Evolutionary conservation across 176 grass and related monocot species (phyloP), one percentile per base, ranked within the genome.

Genomic region (Lolium multiflorum): DNA sequence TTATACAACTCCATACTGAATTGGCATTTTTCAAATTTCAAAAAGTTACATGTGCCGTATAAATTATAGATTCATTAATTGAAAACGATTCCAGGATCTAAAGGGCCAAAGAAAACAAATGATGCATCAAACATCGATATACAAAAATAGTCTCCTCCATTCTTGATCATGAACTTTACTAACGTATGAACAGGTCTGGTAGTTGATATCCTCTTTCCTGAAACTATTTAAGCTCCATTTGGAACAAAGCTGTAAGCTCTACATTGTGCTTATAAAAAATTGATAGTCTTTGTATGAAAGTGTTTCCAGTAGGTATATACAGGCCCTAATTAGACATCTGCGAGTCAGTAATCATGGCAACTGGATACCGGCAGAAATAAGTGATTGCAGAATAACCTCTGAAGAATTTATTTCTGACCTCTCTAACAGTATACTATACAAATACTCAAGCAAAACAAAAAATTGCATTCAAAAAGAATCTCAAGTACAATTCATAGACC

Each of bases 381-480:
- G 3, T 35, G 13, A 52, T 3, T 28, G 16, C n/a, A 25, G 16
- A 46, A 59, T 44, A 71, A 20, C 47, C 5, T 12, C 44, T 15
- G 35, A 65, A 82, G 37, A 68, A 37, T 66, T 38, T n/a, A 55
- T 82, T 24, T 21, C 22, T 2, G 21, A 76, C 65, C 47, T 80
- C 77, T 81, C 73, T 11, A 51, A 26, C 22, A 26, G 73, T 54
- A 80, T 84, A 35, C 1, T 35, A 38, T 61, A 69, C 75, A 87
- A 44, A 55, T 51, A 44, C 41, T 80, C 41, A 57, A 67, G 56
- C 31, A 60, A 87, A 60, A 49, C 79, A 51, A 54, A 54, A 83
- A 57, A 20, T 59, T 49, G 48, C 67, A 80, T 74, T 44, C 26
- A n/a, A 16, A 79, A 54, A 44, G 18, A 76, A 75, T 66, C 12